Evolutionary conservation across 768 basidiomycete genomes (phyloP), one percentile per base, ranked within the genome.

Genomic region (Psilocybe sp.): DNA sequence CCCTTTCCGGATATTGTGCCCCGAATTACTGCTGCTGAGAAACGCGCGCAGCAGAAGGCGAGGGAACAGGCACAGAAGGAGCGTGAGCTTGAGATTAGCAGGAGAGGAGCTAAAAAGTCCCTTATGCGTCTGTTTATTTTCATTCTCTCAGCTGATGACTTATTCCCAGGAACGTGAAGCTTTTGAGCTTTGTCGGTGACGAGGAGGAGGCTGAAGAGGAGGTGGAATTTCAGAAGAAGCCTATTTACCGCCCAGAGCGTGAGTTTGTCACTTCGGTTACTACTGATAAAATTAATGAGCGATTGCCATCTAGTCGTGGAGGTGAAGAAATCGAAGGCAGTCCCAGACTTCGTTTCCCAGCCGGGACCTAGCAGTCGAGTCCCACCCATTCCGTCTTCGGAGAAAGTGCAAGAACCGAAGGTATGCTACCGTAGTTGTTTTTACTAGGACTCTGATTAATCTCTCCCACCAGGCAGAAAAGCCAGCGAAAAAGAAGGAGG

Each of bases 1-100:
- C 96, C 97, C 0, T 98, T 97, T 64, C 81, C 87, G 47, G 95
- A 98, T 62, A 97, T 98, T 56, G 80, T 94, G 34, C 96, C 96
- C 4, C 85, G 97, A 19, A 99, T 98, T 52, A 99, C 97, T 1
- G 93, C 94, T 1, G 92, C 84, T 2, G 97, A 98, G 70, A 87
- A 88, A 54, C 80, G 85, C 36, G 85, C 76, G 0, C 97, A 99
- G 64, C 86, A 86, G 53, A 78, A 79, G 47, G 96, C 95, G 2
- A 79, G 83, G 36, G 85, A 92, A 61, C 77, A 82, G 53, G 84
- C 80, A 1, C 85, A 85, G 58, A 76, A 79, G 44, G 89, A 92
- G 63, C 72, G 88, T n/a, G 91, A 92, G 59, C 88, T 91, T 56
- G 79, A 76, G 33, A 76, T 79, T 52, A 77, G 83, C 34, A 75